Evolutionary conservation across 148 eudicot genomes (phyloP), one percentile per base, ranked within the genome.

Genomic region (Talinum fruticosum): DNA sequence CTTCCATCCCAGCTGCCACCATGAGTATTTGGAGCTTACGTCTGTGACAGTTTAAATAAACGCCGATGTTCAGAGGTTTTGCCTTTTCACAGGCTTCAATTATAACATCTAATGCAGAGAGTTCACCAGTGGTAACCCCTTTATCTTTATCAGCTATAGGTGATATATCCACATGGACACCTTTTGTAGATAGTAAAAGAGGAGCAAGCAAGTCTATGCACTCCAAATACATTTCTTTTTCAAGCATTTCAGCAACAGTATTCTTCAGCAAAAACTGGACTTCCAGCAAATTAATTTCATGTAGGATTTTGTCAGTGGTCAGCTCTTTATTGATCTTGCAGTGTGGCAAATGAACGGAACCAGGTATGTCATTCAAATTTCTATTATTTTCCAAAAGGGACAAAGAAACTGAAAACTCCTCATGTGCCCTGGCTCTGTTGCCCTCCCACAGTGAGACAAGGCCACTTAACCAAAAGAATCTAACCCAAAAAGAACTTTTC

Each of bases 391-490:
- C 82, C 81, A 93, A 81, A 72, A 91, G 93, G 71, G 90, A 85
- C 68, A 88, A 78, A 66, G 90, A 87, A 79, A 88, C 66, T 79
- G 85, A 86, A 76, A 93, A 86, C 79, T 96, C 95, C 71, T 87
- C 83, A 82, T 86, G 94, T 79, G 97, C 97, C 81, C 90, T 93
- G 81, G 73, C 83, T 87, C 85, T 90, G 68, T 90, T 85, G 14
- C 91, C 93, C 65, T 93, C 91, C 77, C 89, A 80, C 29, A 89
- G 75, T 65, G 97, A 96, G 64, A 93, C 84, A 69, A 84, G 90
- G 65, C 97, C 99, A 77, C 97, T 93, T 79, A 93, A 79, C 97
- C 97, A 96, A 79, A 79, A 91, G 84, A 83, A 96, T 13, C 99
- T 92, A 71, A 88, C 86, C 99, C 97, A 96, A 78, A 96, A 93